These are phyloP conservation scores for Aspergillus ellipticus DNA, from an alignment of 495 filamentous ascomycete species.

Conservation along the genomic window DNA sequence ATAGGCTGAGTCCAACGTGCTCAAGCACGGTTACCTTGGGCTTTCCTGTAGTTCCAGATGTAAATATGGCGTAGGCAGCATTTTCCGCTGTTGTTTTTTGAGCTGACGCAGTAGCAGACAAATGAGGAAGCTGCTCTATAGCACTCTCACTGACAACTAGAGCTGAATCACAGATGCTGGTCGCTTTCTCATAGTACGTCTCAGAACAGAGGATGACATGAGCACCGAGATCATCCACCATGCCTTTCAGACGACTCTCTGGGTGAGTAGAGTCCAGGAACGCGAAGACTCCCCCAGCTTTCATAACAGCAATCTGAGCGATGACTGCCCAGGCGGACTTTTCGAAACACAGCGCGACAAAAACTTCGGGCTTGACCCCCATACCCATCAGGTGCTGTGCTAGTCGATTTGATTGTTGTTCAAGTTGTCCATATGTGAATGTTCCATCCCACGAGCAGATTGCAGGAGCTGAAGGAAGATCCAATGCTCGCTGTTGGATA, in stretches of 20 bases:
- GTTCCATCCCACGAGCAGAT: conserved; percentile 48
- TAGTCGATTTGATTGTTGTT: conserved; percentile 32
- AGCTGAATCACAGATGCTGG: conserved; percentile 27
- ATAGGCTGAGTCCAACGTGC: conserved; percentile 36
- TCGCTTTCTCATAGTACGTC: conserved; percentile 26
- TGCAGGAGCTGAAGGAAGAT: background rate
- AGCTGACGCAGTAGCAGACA: conserved; percentile 14
- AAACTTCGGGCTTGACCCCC: conserved; percentile 40
- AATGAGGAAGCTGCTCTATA: conserved; percentile 28
- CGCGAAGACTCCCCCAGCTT: conserved; percentile 58
- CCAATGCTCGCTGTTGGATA: conserved; percentile 1
- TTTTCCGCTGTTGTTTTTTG: conserved; percentile 21
- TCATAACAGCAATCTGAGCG: conserved; percentile 52
- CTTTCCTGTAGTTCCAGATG: conserved; percentile 49
- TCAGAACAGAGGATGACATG: conserved; percentile 38
- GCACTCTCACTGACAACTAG: conserved; percentile 28
- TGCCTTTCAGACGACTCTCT: conserved; percentile 46
- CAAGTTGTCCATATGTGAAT: conserved; percentile 45
- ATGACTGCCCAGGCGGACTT: conserved; percentile 55
- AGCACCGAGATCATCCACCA: conserved; percentile 48
- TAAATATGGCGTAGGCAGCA: conserved; percentile 48
- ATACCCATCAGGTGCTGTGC: conserved; percentile 33
- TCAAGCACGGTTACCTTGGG: conserved; percentile 48
- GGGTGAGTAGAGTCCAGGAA: conserved; percentile 57
- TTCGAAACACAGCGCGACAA: conserved; percentile 55